Percentiles rank a stretch among this genome's conserved stretches.
These are phyloP conservation scores for Myxozyma lipomycoides DNA, from an alignment of 805 yeast genomes.

Conservation along the genomic window DNA sequence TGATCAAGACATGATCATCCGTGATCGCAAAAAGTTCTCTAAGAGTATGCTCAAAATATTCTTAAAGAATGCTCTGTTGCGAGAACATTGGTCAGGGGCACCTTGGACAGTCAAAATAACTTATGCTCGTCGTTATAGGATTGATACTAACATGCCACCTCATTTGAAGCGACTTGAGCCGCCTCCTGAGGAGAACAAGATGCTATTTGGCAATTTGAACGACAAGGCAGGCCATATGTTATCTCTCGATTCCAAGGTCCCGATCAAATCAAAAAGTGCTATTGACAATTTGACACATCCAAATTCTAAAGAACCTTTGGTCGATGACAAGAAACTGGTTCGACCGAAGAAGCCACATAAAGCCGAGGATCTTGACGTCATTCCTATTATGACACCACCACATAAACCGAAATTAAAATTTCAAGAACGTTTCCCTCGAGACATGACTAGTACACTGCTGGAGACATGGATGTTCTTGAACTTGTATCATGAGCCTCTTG, in stretches of 20 bases:
- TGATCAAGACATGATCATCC: slow-evolving; percentile 64
- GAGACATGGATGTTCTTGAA: slow-evolving; percentile 76
- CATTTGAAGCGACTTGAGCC: slow-evolving; percentile 27
- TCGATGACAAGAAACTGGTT: slow-evolving; percentile 4
- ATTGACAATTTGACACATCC: background rate
- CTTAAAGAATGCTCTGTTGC: slow-evolving; percentile 68
- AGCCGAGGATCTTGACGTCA: slow-evolving; percentile 30
- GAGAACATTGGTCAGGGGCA: slow-evolving; percentile 82
- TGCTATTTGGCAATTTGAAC: background rate
- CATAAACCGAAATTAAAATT: slow-evolving; percentile 27
- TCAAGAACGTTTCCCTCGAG: slow-evolving; percentile 14
- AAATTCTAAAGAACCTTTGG: background rate
- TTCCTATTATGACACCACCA: slow-evolving; percentile 20
- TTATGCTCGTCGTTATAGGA: slow-evolving; percentile 65
- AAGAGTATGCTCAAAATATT: slow-evolving; percentile 88
- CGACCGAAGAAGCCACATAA: slow-evolving; percentile 17
- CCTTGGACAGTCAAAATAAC: slow-evolving; percentile 91
- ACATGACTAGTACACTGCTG: slow-evolving; percentile 37
- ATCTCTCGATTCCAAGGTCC: background rate
- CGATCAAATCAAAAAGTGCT: background rate
- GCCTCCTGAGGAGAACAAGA: slow-evolving; percentile 17
- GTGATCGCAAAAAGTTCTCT: slow-evolving; percentile 85
- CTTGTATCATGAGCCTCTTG: slow-evolving; percentile 59
- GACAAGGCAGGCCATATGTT: background rate
- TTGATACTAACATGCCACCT: slow-evolving; percentile 39